Base-by-base conservation (phyloP, 495 filamentous ascomycete genomes). In the Tricharina praecox region DNA sequence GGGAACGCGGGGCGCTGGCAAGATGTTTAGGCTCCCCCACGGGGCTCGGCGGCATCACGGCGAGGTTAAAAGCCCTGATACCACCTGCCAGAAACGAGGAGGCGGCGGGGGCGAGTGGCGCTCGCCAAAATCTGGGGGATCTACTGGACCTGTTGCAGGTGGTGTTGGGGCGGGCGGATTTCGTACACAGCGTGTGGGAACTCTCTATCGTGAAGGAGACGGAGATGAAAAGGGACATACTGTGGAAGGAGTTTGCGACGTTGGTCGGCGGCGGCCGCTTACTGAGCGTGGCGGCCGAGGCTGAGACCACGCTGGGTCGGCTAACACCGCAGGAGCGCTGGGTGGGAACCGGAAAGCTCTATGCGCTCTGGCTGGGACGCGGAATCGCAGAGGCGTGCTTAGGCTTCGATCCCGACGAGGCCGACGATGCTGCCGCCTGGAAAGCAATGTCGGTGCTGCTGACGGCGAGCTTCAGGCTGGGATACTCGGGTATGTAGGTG, bases 331-430 rank as follows among this genome's bases (percentile, higher is more conserved):
- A 45, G 47, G 59, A 48, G 34, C 48, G 55, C 1, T 95, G 86
- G 88, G 54, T 85, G 21, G 72, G 78, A 4, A 71, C 79, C 59
- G 75, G 77, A 0, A 63, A 62, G 35, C 52, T 69, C 8, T 96
- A 81, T 66, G 67, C 72, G 7, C 53, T 62, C 3, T 96, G 92
- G 90, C 62, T 95, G 10, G 85, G 79, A n/a, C 47, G 34, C n/a
- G 58, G 49, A 34, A 39, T 58, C 47, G 49, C 48, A 5, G 48
- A 36, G 51, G 42, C 45, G 0, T 41, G 37, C 28, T 18, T 20
- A 21, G 48, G 42, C 13, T 23, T 43, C 52, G 77, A 53, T 68
- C 87, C 33, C 68, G 53, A 66, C 20, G 63, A 73, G 23, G 67
- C 70, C 24, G 53, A 66, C 20, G 63, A 73, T 23, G 67, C 70